A percentile compares a stretch with the other conserved stretches of the same genome.
Evolutionary conservation across 768 basidiomycete genomes (phyloP).

Genomic region (Boletus subparvulus): DNA sequence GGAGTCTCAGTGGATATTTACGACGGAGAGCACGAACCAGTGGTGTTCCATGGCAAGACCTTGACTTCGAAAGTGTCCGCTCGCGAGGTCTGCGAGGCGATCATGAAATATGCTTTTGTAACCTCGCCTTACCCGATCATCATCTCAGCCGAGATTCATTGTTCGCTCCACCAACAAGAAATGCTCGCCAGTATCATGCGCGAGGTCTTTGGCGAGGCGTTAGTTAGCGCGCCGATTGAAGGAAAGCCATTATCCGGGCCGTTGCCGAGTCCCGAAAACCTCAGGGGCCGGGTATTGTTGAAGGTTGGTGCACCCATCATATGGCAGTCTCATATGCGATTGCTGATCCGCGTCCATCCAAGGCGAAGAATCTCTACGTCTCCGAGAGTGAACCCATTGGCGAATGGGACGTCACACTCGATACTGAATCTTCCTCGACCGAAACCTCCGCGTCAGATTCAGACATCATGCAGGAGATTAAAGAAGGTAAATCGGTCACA

Average conservation of each 20-base stretch:
- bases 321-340: background rate
- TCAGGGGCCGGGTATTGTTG: constrained; percentile 76
- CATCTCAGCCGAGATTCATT: constrained; percentile 92
- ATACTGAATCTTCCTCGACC: constrained; percentile 44
- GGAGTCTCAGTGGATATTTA: constrained; percentile 76
- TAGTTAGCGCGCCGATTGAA: constrained; percentile 50
- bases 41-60: constrained; percentile 88
- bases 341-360: constrained; percentile 7
- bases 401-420: constrained; percentile 35
- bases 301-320: constrained; percentile 52
- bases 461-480: constrained; percentile 25
- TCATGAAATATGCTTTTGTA: constrained; percentile 87
- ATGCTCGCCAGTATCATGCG: constrained; percentile 73
- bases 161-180: constrained; percentile 75
- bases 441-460: constrained; percentile 38
- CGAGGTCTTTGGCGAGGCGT: constrained; percentile 53
- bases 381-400: constrained; percentile 36
- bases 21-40: constrained; percentile 81
- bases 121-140: constrained; percentile 90
- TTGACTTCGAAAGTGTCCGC: constrained; percentile 81
- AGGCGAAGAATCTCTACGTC: constrained; percentile 80
- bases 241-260: constrained; percentile 46
- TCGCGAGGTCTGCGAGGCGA: constrained; percentile 79
- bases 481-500: constrained; percentile 26
- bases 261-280: constrained; percentile 82